Base-by-base conservation (phyloP, 306 rosid genomes). In the Fragaria nilgerrensis region DNA sequence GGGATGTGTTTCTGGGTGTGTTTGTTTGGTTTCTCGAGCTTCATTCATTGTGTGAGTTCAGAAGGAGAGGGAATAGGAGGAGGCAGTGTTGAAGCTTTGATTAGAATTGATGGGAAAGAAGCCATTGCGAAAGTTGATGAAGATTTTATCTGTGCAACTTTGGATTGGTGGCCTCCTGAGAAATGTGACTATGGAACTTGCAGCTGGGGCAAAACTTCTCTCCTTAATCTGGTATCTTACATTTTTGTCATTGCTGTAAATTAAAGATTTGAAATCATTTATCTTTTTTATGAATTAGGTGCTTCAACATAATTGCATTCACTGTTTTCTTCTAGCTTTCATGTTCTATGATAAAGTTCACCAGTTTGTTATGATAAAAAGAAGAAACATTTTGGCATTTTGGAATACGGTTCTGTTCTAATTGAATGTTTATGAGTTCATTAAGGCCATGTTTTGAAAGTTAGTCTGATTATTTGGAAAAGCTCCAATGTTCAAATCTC, bases 121-220 rank as follows among this genome's bases (percentile, higher is more conserved):
- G 14, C 75, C 64, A 87, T 92, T 82, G 99, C 88, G 67, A 86
- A 34, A 55, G 90, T 86, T 63, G 97, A 95, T 80, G 84, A 84
- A 17, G 99, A 92, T 87, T 95, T 89, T 76, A 76, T 92, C 7
- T 95, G 99, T 83, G 97, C 99, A 13, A 92, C 99, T 44, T 27
- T 95, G 64, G 99, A 95, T 84, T 95, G 99, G 99, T 95, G 99
- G 99, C 99, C 99, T 58, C 97, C 97, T 75, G 91, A 90, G 92
- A 95, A 95, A 87, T 95, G 99, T 36, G 99, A 95, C 75, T 92
- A 88, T 74, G 97, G 96, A 5, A 86, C 81, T 45, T 95, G 99
- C 61, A 90, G 97, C 73, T 95, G 99, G 99, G 97, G 89, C 37
- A 89, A 20, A 25, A 85, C 97, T 82, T 89, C 97, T 84, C 84